Evolutionary conservation across 306 rosid genomes (phyloP).

Genomic region (Sicyos baderoa): DNA sequence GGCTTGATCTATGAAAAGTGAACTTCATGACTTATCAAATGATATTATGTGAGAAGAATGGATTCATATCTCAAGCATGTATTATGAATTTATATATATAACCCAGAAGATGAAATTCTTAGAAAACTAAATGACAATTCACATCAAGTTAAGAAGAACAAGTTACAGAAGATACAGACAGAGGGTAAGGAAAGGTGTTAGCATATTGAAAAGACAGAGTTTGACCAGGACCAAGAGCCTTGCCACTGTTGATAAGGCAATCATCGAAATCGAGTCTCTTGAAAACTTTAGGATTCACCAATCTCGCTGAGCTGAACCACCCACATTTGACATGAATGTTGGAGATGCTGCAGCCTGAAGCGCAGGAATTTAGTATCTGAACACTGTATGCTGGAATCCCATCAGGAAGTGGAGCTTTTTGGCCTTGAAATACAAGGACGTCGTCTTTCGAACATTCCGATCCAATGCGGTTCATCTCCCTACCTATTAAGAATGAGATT

Average conservation of each 20-base stretch:
- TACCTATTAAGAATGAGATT: background rate
- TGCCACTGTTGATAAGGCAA: slow-evolving; percentile 49
- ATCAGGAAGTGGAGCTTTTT: slow-evolving; percentile 33
- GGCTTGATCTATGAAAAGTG: background rate
- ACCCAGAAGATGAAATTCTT: background rate
- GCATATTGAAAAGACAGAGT: slow-evolving; percentile 52
- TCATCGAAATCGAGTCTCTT: slow-evolving; percentile 36
- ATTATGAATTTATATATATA: background rate
- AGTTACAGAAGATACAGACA: slow-evolving; percentile 43
- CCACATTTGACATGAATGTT: slow-evolving; percentile 50
- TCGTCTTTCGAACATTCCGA: slow-evolving; percentile 38
- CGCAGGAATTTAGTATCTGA: slow-evolving; percentile 40
- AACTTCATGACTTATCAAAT: background rate
- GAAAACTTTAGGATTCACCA: slow-evolving; percentile 45
- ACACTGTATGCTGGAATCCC: slow-evolving; percentile 51
- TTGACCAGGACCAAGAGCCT: slow-evolving; percentile 34
- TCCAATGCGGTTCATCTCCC: slow-evolving; percentile 28
- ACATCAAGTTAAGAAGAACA: slow-evolving; percentile 23
- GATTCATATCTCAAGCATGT: background rate
- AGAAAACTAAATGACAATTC: background rate
- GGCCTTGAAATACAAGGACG: slow-evolving; percentile 38
- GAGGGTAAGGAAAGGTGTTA: slow-evolving; percentile 38
- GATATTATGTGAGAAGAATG: background rate
- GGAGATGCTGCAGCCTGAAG: slow-evolving; percentile 42
- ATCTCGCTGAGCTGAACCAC: slow-evolving; percentile 53